Percentiles rank a stretch among this genome's conserved stretches.
These are phyloP conservation scores for Phlegmacium glaucopus DNA, from an alignment of 768 basidiomycete genomes.

Conservation along the genomic window DNA sequence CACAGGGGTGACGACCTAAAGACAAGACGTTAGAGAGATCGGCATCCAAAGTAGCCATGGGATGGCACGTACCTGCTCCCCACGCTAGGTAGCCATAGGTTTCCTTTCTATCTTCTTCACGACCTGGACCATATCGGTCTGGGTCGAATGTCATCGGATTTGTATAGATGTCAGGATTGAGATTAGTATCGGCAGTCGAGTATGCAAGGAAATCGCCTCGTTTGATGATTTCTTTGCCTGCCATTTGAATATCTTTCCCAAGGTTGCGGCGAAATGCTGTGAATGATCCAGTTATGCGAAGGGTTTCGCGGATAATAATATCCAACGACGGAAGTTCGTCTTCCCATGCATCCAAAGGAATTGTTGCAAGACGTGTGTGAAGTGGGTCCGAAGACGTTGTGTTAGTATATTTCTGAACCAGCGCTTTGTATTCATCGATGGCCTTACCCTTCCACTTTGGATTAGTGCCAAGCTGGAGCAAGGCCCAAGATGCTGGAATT, in stretches of 20 bases:
- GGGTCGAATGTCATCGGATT: conserved; percentile 35
- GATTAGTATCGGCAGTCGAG: conserved; percentile 27
- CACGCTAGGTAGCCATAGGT: conserved; percentile 29
- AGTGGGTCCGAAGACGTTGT: conserved; percentile 24
- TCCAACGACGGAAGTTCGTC: conserved; percentile 36
- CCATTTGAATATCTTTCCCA: conserved; percentile 23
- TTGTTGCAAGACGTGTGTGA: conserved; percentile 29
- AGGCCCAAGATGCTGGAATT: conserved; percentile 31
- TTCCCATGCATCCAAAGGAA: conserved; percentile 38
- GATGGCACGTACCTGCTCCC: conserved; percentile 28
- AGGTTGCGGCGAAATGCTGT: conserved; percentile 34
- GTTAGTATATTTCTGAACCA: conserved; percentile 27
- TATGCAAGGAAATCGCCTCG: conserved; percentile 36
- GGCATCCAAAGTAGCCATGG: neutral
- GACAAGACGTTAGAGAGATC: neutral
- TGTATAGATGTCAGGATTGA: conserved; percentile 32
- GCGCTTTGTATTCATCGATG: conserved; percentile 24
- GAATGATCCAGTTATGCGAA: conserved; percentile 27
- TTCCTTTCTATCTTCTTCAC: conserved; percentile 31
- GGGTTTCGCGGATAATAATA: conserved; percentile 34
- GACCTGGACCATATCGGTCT: conserved; percentile 22
- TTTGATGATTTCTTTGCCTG: conserved; percentile 21
- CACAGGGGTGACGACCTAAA: conserved; percentile 36
- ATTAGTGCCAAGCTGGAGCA: conserved; percentile 30
- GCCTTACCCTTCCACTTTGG: conserved; percentile 33